A percentile compares a stretch with the other conserved stretches of the same genome.
These are phyloP conservation scores for Verticillium tricorpus DNA, from an alignment of 2,329 filamentous ascomycete genomes.

Conservation along the genomic window DNA sequence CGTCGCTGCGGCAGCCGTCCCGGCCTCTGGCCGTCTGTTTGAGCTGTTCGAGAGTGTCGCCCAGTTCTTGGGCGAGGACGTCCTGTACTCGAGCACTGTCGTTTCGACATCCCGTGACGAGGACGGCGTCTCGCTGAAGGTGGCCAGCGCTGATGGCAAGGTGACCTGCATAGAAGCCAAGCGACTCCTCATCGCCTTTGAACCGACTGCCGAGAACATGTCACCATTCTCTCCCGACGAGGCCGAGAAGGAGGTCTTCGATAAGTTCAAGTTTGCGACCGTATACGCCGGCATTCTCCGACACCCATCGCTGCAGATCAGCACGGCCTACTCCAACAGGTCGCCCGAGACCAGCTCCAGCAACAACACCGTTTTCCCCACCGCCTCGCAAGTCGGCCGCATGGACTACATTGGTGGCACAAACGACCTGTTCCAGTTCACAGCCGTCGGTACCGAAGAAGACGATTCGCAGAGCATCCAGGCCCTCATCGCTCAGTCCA, in stretches of 20 bases:
- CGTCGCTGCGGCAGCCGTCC: conserved; percentile 11
- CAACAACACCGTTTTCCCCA: conserved; percentile 20
- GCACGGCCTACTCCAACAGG: conserved; percentile 15
- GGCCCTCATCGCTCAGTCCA: conserved; percentile 18
- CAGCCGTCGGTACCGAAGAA: conserved; percentile 18
- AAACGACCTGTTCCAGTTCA: conserved; percentile 23
- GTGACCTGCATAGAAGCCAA: conserved; percentile 16
- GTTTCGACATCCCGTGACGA: conserved; percentile 6
- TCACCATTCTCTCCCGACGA: conserved; percentile 13
- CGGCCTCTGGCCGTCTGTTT: conserved; percentile 14
- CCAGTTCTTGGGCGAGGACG: conserved; percentile 13
- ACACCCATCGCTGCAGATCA: conserved; percentile 17
- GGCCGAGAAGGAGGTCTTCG: conserved; percentile 15
- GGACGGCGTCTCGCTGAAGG: conserved; percentile 11
- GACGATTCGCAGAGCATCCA: conserved; percentile 16
- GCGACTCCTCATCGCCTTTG: conserved; percentile 17
- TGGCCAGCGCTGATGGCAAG: conserved; percentile 5
- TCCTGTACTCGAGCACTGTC: conserved; percentile 18
- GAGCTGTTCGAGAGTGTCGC: conserved; percentile 15
- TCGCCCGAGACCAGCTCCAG: conserved; percentile 11
- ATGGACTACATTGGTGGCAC: conserved; percentile 25
- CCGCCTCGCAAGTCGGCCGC: conserved; percentile 15
- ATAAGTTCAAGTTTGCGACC: conserved; percentile 13
- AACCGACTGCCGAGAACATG: conserved; percentile 17
- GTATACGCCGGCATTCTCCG: conserved; percentile 20